Conservation (phyloP, 371 early-diverging fungal genomes). For the Apophysomyces elegans region DNA sequence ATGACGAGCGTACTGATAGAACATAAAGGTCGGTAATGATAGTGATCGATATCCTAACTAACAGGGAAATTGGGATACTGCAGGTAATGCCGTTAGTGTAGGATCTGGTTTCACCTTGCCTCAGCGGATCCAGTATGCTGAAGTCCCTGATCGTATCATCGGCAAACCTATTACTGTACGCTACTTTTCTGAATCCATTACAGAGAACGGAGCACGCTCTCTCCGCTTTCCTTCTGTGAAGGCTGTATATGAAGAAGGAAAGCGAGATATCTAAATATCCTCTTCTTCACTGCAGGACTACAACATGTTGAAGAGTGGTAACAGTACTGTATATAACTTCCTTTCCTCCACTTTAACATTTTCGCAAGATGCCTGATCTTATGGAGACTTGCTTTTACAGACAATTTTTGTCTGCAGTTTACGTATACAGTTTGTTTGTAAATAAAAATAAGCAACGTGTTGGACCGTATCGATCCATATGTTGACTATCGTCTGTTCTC, state of each 20-base stretch:
- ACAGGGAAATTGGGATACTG: not conserved
- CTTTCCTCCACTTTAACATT: no score
- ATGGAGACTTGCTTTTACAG: no score
- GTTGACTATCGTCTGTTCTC: no score
- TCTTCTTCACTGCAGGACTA: not conserved
- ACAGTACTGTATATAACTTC: no score
- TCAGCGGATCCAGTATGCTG: conserved; percentile 47
- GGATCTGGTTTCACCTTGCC: conserved; percentile 61
- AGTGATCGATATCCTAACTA: not conserved
- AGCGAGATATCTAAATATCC: conserved; percentile 17
- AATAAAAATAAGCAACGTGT: no score
- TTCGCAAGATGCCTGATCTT: no score
- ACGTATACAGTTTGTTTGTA: no score
- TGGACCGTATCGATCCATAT: no score
- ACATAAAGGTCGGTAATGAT: conserved; percentile 43
- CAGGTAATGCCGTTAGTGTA: conserved; percentile 52
- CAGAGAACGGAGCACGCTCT: conserved; percentile 35
- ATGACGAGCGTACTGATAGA: conserved; percentile 52
- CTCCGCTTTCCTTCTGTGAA: conserved; percentile 65
- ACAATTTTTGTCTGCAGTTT: no score
- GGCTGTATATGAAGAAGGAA: conserved; percentile 52
- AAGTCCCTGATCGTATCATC: conserved; percentile 48
- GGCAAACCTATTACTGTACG: conserved; percentile 62
- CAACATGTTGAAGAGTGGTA: not conserved
- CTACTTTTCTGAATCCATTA: conserved; percentile 57